Percentiles rank a stretch among this genome's conserved stretches.
Evolutionary conservation across 345 rosid genomes (phyloP).

Genomic region (Salix viminalis): DNA sequence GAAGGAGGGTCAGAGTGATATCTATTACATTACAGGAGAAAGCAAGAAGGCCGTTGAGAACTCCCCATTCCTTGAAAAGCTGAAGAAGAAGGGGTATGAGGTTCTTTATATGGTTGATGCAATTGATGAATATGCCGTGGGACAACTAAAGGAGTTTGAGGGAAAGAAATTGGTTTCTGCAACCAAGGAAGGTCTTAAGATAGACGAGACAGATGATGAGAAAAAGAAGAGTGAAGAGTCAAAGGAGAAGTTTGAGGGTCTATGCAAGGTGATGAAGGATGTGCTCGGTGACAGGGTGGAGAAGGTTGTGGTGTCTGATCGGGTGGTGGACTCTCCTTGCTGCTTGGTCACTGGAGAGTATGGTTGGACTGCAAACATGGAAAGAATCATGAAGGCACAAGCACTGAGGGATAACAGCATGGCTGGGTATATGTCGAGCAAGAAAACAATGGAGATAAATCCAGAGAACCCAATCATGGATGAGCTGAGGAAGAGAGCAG

Average conservation of each 20-base stretch:
- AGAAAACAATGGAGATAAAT: slow-evolving; percentile 23
- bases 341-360: slow-evolving; percentile 18
- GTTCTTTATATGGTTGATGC: slow-evolving; percentile 19
- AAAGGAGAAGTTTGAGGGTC: slow-evolving; percentile 17
- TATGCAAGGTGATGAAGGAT: slow-evolving; percentile 21
- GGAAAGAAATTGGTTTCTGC: slow-evolving; percentile 21
- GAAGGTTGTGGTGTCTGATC: slow-evolving; percentile 19
- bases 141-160: slow-evolving; percentile 14
- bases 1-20: slow-evolving; percentile 27
- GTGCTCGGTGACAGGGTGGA: slow-evolving; percentile 19
- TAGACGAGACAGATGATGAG: slow-evolving; percentile 17
- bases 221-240: slow-evolving; percentile 4
- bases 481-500: slow-evolving; percentile 21
- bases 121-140: slow-evolving; percentile 18
- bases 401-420: slow-evolving; percentile 19
- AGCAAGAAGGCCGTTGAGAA: slow-evolving; percentile 28
- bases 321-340: slow-evolving; percentile 21
- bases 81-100: slow-evolving; percentile 19
- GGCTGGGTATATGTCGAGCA: slow-evolving; percentile 19
- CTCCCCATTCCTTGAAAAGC: slow-evolving; percentile 21
- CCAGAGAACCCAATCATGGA: slow-evolving; percentile 19
- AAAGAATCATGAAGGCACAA: slow-evolving; percentile 22
- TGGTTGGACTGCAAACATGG: slow-evolving; percentile 19
- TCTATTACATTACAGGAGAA: slow-evolving; percentile 24
- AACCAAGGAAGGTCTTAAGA: slow-evolving; percentile 19